A percentile compares a stretch with the other conserved stretches of the same genome.
phyloP scores from a whole-genome alignment of 2,329 filamentous ascomycete species.

The Cryphonectria carpinicola region DNA sequence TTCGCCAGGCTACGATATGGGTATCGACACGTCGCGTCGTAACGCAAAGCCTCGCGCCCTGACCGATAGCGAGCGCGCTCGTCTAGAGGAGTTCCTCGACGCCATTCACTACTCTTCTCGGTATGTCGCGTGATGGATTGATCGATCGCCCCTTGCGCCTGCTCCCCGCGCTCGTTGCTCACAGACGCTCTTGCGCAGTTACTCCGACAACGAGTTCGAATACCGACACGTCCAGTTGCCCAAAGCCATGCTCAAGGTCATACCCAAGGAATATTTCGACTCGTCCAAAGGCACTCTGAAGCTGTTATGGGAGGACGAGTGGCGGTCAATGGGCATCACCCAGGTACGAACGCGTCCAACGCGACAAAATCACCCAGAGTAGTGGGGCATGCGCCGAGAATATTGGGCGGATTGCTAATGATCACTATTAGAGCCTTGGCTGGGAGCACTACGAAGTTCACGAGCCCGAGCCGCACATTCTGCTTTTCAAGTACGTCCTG shows the following conservation, averaged over 20 bases:
- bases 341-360: constrained; percentile 65
- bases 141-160: not conserved
- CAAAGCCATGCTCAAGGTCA: constrained; percentile 97
- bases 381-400: constrained; percentile 14
- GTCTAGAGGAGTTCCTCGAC: constrained; percentile 89
- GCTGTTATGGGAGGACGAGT: constrained; percentile 97
- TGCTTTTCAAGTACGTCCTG: constrained; percentile 88
- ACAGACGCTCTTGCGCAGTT: constrained; percentile 58
- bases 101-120: constrained; percentile 93
- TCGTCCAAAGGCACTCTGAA: constrained; percentile 88
- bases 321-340: constrained; percentile 95
- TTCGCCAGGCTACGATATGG: constrained; percentile 40
- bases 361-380: constrained; percentile 8
- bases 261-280: constrained; percentile 94
- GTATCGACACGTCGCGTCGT: constrained; percentile 82
- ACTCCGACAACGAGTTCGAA: constrained; percentile 90
- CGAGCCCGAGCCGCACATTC: constrained; percentile 96
- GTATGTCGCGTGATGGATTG: constrained; percentile 52
- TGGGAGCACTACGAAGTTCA: constrained; percentile 99
- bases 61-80: constrained; percentile 77
- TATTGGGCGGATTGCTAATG: constrained; percentile 26
- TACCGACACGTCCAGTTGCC: constrained; percentile 98
- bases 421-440: constrained; percentile 74
- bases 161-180: constrained; percentile 23
- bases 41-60: constrained; percentile 85